Conservation (phyloP, 192 early-diverging fungal genomes). For the Mortierella hygrophila region DNA sequence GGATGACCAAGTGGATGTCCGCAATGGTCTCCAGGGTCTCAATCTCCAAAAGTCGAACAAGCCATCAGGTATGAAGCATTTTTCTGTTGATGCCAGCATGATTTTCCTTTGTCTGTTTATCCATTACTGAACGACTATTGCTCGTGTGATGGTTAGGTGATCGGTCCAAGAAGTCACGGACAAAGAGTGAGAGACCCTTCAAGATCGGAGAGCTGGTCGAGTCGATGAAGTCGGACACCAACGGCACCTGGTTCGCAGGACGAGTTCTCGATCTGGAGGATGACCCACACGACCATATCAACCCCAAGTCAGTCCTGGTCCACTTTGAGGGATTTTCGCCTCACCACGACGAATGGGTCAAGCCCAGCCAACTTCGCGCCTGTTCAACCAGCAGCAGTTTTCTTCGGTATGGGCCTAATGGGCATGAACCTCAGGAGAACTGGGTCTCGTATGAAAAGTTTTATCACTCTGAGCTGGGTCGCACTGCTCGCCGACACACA, state of each 20-base stretch:
- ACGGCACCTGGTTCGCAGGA: slow-evolving; percentile 52
- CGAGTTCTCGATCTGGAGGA: slow-evolving; percentile 52
- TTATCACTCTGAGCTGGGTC: slow-evolving; percentile 58
- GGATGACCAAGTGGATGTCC: slow-evolving; percentile 37
- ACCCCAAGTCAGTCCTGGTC: slow-evolving; percentile 59
- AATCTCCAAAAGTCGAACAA: slow-evolving; percentile 45
- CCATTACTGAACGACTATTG: not conserved
- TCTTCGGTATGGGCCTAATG: slow-evolving; percentile 58
- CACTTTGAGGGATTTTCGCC: slow-evolving; percentile 68
- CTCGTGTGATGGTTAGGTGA: slow-evolving; percentile 1
- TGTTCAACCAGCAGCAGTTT: slow-evolving; percentile 44
- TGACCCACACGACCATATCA: slow-evolving; percentile 54
- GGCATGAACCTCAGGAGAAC: slow-evolving; percentile 53
- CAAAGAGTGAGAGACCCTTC: slow-evolving; percentile 45
- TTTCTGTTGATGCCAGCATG: too few relatives aligned
- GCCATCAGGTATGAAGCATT: slow-evolving; percentile 24
- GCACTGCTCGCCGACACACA: slow-evolving; percentile 57
- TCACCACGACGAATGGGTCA: slow-evolving; percentile 65
- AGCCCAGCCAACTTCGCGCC: slow-evolving; percentile 53
- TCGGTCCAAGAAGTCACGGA: slow-evolving; percentile 34
- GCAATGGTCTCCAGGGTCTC: slow-evolving; percentile 41
- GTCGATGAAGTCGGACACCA: slow-evolving; percentile 52
- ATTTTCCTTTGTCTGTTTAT: not conserved
- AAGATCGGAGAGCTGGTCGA: slow-evolving; percentile 54
- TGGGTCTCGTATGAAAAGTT: slow-evolving; percentile 64